phyloP scores from a whole-genome alignment of 2,329 filamentous ascomycete species.

The Botrytis galanthina region DNA sequence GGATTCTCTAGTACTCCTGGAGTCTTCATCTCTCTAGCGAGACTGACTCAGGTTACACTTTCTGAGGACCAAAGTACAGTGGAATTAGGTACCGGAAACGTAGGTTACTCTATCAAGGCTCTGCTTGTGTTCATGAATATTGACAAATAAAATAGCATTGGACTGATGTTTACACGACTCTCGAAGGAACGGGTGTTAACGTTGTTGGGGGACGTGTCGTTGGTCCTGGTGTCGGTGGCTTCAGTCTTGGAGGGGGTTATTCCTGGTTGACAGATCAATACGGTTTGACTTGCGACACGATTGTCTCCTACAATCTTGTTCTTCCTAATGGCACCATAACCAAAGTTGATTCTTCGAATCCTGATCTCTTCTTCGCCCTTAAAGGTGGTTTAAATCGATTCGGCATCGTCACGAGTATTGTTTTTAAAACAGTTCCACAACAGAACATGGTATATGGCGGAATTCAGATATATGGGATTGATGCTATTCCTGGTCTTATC shows the following conservation, averaged over 20 bases:
- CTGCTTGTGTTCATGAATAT: background rate
- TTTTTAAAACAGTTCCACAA: constrained; percentile 40
- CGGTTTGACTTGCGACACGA: constrained; percentile 40
- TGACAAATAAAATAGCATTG: constrained; percentile 22
- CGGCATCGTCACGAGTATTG: constrained; percentile 38
- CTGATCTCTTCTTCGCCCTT: constrained; percentile 40
- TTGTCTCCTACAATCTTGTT: constrained; percentile 30
- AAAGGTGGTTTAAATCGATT: constrained; percentile 30
- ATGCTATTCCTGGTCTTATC: constrained; percentile 28
- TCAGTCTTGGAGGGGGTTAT: constrained; percentile 41
- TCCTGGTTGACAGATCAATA: constrained; percentile 33
- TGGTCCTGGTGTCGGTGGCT: constrained; percentile 38
- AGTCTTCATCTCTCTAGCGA: constrained; percentile 25
- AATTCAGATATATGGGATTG: constrained; percentile 35
- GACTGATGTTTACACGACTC: constrained; percentile 24
- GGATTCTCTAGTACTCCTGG: constrained; percentile 32
- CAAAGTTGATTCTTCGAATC: constrained; percentile 34
- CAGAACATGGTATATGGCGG: constrained; percentile 28
- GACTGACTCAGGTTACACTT: constrained; percentile 21
- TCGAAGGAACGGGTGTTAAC: constrained; percentile 24
- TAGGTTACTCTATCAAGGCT: constrained; percentile 20
- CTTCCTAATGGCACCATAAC: constrained; percentile 36
- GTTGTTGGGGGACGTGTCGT: constrained; percentile 29
- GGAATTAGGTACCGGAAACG: constrained; percentile 26
- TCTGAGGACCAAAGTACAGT: constrained; percentile 23